Evolutionary conservation across 495 filamentous ascomycete species (phyloP).

Genomic region (Tirmania nivea): DNA sequence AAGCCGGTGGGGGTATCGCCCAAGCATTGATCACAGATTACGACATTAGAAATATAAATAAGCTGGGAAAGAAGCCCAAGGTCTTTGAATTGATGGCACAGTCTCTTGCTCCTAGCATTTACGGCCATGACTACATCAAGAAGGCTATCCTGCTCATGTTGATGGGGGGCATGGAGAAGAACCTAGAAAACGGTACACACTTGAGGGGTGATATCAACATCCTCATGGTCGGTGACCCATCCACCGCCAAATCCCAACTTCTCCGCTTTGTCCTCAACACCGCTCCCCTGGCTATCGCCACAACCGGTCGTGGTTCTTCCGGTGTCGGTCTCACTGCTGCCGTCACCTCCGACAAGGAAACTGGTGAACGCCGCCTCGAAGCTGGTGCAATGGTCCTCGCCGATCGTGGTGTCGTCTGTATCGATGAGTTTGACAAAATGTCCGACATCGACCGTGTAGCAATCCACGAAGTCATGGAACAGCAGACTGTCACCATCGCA

Average conservation of each 20-base stretch:
- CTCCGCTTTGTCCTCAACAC: constrained; percentile 96
- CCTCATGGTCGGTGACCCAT: constrained; percentile 97
- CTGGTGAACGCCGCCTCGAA: constrained; percentile 81
- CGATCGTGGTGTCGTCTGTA: constrained; percentile 93
- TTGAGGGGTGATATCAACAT: constrained; percentile 95
- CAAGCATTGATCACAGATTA: constrained; percentile 88
- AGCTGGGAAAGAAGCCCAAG: constrained; percentile 83
- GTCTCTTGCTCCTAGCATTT: constrained; percentile 93
- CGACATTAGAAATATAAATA: constrained; percentile 97
- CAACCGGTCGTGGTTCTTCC: constrained; percentile 89
- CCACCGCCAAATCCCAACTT: constrained; percentile 93
- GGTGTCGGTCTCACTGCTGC: constrained; percentile 96
- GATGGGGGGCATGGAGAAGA: constrained; percentile 96
- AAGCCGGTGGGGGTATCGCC: constrained; percentile 83
- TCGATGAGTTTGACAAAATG: constrained; percentile 99
- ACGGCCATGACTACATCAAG: constrained; percentile 94
- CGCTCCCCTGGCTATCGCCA: constrained; percentile 88
- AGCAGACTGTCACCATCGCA: constrained; percentile 97
- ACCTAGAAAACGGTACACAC: constrained; percentile 94
- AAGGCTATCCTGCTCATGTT: constrained; percentile 95
- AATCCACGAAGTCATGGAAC: constrained; percentile 99
- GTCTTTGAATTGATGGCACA: constrained; percentile 87
- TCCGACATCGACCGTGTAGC: constrained; percentile 93
- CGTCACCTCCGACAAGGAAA: constrained; percentile 92
- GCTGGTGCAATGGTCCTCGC: constrained; percentile 97